Evolutionary conservation across 495 filamentous ascomycete species (phyloP), one percentile per base, ranked within the genome.

Genomic region (Trichoderma asperelloides): DNA sequence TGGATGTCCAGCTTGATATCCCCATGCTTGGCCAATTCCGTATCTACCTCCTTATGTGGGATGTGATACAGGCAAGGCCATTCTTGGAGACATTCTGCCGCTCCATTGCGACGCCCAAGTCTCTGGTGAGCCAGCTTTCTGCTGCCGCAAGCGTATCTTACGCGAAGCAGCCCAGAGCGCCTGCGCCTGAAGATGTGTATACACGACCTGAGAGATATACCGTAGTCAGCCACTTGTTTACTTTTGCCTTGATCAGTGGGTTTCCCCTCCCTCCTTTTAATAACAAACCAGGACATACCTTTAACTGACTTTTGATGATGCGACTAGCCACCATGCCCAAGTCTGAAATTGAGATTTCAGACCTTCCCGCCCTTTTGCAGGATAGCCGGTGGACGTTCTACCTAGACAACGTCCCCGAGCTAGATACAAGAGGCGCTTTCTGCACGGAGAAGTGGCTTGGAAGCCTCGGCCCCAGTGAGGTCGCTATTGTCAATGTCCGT

Each of bases 1-100:
- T 91, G 27, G 85, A 90, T 68, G 78, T 91, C 30, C 87, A 91
- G 70, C 82, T 89, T 5, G 88, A 90, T 70, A 87, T 90, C n/a
- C 87, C 89, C 1, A 78, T 88, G 69, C 73, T 89, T 6, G 82
- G 88, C 13, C 89, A 91, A 69, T 91, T 91, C 76, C 80, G 86
- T 25, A 79, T 90, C 27, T 90, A 86, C 73, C 80, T 90, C 65
- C 81, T 91, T 62, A 81, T 84, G 15, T 82, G 82, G 55, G 79
- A 88, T 69, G 78, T 88, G 21, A 74, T 78, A 28, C 73, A 76
- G n/a, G 78, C 84, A 0, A 74, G 73, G 67, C 71, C 71, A 2
- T 89, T 89, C 69, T 78, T 91, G 49, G 75, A 80, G 6, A 75
- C 73, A 0, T 76, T 89, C 65, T 87, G 82, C 66, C 72, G 78